These are phyloP conservation scores for Mucor circinelloides DNA, from an alignment of 371 early-diverging fungal species.

Conservation along the genomic window DNA sequence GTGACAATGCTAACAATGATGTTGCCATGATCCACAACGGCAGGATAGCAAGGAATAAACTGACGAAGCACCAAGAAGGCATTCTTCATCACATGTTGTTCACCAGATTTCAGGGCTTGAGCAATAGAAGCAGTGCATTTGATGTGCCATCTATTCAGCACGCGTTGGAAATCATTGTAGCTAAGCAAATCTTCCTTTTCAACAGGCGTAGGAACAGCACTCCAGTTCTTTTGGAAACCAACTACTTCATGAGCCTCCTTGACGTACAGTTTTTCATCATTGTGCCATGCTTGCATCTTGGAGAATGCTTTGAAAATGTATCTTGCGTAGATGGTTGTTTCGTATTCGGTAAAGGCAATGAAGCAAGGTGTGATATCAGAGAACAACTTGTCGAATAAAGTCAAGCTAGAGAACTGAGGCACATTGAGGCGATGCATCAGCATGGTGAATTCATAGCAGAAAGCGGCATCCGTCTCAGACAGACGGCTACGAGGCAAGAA, in stretches of 20 bases:
- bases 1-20: conserved; percentile 34
- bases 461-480: conserved; percentile 83
- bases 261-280: conserved; percentile 54
- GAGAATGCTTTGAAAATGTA: conserved; percentile 66
- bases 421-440: conserved; percentile 79
- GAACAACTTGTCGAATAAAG: conserved; percentile 74
- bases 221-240: conserved; percentile 79
- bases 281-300: conserved; percentile 66
- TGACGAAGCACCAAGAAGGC: conserved; percentile 71
- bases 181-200: conserved; percentile 59
- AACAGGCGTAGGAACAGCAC: conserved; percentile 32
- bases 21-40: conserved; percentile 56
- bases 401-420: conserved; percentile 76
- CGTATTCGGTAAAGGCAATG: conserved; percentile 74
- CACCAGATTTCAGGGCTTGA: conserved; percentile 63
- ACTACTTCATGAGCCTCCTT: conserved; percentile 66
- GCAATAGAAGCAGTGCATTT: conserved; percentile 48
- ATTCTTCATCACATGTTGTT: conserved; percentile 76
- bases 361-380: conserved; percentile 53
- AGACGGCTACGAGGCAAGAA: conserved; percentile 75
- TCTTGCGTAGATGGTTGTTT: conserved; percentile 71
- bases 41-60: conserved; percentile 67
- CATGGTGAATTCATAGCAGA: conserved; percentile 80
- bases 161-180: conserved; percentile 71
- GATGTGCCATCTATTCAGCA: conserved; percentile 81